Conservation (phyloP, 176 grass and related monocot species). For the Areca catechu region DNA sequence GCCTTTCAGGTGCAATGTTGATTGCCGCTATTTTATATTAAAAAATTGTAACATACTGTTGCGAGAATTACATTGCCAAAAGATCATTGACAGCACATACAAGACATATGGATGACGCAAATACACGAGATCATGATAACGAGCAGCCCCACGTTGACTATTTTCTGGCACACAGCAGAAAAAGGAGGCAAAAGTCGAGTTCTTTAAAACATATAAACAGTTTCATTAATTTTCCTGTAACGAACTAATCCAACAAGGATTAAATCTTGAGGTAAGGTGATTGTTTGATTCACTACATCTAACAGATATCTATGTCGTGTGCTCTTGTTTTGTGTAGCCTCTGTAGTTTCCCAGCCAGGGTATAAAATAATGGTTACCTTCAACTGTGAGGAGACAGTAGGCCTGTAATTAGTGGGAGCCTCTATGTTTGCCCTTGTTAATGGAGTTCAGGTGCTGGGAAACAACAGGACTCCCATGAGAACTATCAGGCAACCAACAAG, state of each 20-base stretch:
- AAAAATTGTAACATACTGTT: background rate
- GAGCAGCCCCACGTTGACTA: too few species aligned
- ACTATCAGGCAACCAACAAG: constrained; percentile 83
- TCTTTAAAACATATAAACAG: too few species aligned
- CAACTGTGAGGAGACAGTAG: background rate
- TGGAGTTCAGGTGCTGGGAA: constrained; percentile 72
- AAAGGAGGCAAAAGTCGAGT: too few species aligned
- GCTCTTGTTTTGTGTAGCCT: background rate
- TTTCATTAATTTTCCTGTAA: too few species aligned
- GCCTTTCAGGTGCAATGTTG: background rate
- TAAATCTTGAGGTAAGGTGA: too few species aligned
- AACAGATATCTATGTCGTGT: too few species aligned
- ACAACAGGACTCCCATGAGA: constrained; percentile 75
- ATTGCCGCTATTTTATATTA: too few species aligned
- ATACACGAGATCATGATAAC: too few species aligned
- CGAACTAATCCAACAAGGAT: too few species aligned
- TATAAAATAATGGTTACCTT: background rate
- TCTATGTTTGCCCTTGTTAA: constrained; percentile 43
- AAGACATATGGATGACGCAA: too few species aligned
- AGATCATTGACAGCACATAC: background rate
- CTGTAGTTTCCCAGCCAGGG: background rate
- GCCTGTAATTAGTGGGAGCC: constrained; percentile 32
- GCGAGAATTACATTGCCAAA: background rate
- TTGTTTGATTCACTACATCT: too few species aligned
- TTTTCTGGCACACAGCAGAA: too few species aligned